A percentile compares a stretch with the other conserved stretches of the same genome.
Conservation (phyloP, 192 early-diverging fungal genomes). For the Backusella liffmaniae region DNA sequence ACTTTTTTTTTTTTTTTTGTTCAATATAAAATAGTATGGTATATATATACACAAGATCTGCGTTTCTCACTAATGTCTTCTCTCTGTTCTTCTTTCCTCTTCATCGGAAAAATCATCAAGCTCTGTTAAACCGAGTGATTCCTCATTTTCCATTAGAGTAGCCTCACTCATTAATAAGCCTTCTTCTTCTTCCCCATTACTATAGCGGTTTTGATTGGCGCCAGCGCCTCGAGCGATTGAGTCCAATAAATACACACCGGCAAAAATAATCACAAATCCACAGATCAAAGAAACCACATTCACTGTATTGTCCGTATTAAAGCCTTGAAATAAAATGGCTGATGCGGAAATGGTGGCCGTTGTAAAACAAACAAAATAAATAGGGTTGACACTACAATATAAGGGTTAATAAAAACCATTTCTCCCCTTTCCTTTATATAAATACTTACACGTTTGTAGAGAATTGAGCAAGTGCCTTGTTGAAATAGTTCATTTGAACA, state of each 20-base stretch:
- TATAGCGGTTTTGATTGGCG: constrained; percentile 18
- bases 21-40: background rate
- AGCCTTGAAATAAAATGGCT: constrained; percentile 87
- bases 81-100: background rate
- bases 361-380: constrained; percentile 97
- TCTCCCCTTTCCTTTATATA: background rate
- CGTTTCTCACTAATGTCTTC: background rate
- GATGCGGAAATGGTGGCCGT: constrained; percentile 90
- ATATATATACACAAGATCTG: background rate
- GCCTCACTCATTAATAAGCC: constrained; percentile 46
- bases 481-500: constrained; percentile 98
- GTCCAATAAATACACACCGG: constrained; percentile 88
- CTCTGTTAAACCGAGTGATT: constrained; percentile 21
- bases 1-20: background rate
- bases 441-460: constrained; percentile 71
- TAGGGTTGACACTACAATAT: constrained; percentile 60
- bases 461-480: constrained; percentile 93
- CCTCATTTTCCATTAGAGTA: constrained; percentile 46
- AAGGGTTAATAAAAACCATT: background rate
- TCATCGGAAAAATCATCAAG: constrained; percentile 3
- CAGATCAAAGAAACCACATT: constrained; percentile 86
- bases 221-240: constrained; percentile 39
- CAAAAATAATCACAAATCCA: constrained; percentile 92
- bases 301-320: constrained; percentile 70
- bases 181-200: constrained; percentile 36